Percentiles rank a stretch among this genome's conserved stretches.
These are phyloP conservation scores for Beverwykella pulmonaria DNA, from an alignment of 495 filamentous ascomycete genomes.

Conservation along the genomic window DNA sequence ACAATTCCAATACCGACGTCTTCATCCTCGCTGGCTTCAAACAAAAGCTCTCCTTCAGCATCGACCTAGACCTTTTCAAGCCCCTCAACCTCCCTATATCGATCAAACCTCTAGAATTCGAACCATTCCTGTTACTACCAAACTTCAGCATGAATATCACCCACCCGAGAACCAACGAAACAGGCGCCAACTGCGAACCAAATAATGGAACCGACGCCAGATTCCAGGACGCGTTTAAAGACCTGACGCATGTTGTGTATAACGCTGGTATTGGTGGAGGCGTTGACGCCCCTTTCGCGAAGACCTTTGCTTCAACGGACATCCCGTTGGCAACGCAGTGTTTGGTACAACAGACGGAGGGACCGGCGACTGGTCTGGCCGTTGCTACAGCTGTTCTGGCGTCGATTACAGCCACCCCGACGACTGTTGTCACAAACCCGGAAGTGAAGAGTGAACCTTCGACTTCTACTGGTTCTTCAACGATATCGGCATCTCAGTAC, in stretches of 20 bases:
- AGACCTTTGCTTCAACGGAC: not conserved
- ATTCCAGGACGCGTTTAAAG: not conserved
- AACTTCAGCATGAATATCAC: not conserved
- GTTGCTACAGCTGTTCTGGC: no score
- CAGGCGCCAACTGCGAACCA: conserved; percentile 1
- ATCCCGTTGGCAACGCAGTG: not conserved
- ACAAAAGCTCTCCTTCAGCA: not conserved
- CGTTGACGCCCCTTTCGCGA: not conserved
- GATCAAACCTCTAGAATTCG: not conserved
- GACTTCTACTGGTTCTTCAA: no score
- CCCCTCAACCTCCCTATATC: no score
- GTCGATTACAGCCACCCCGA: no score
- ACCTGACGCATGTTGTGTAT: not conserved
- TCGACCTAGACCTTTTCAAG: not conserved
- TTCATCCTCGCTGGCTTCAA: not conserved
- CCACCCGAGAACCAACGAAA: not conserved
- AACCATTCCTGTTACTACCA: not conserved
- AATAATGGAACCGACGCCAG: not conserved
- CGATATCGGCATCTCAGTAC: no score
- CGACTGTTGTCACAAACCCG: no score
- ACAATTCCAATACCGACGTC: not conserved
- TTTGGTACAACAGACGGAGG: not conserved
- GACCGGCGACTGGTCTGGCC: not conserved
- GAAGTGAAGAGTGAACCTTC: no score
- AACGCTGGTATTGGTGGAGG: not conserved